phyloP scores from a whole-genome alignment of 2,329 filamentous ascomycete species.

The Dactylonectria macrodidyma region DNA sequence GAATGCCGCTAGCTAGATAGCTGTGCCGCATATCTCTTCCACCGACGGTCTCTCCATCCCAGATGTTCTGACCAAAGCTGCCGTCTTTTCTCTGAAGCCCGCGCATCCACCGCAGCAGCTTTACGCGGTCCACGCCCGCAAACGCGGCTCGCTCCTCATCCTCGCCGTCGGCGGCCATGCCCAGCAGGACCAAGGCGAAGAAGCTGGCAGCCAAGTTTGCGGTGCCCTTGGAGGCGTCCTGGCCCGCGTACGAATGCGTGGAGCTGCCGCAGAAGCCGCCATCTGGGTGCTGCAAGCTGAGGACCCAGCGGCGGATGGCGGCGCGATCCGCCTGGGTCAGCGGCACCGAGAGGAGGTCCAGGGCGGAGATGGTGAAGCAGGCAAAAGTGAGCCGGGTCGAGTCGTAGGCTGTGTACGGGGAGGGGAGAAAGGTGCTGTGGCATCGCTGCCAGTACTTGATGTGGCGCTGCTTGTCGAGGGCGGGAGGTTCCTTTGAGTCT shows the following conservation, averaged over 20 bases:
- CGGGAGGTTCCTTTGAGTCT: slow-evolving; percentile 37
- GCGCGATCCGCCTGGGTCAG: slow-evolving; percentile 61
- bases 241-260: slow-evolving; percentile 64
- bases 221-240: slow-evolving; percentile 62
- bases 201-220: slow-evolving; percentile 90
- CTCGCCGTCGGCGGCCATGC: slow-evolving; percentile 62
- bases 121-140: slow-evolving; percentile 74
- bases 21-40: slow-evolving; percentile 90
- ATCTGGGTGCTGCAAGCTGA: slow-evolving; percentile 85
- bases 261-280: slow-evolving; percentile 94
- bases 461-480: slow-evolving; percentile 76
- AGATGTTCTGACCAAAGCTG: slow-evolving; percentile 89
- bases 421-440: slow-evolving; percentile 84
- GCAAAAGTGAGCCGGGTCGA: slow-evolving; percentile 91
- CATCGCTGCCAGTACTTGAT: slow-evolving; percentile 95
- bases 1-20: slow-evolving; percentile 84
- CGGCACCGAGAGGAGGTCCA: slow-evolving; percentile 83
- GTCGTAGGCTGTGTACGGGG: slow-evolving; percentile 89
- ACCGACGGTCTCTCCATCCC: slow-evolving; percentile 74
- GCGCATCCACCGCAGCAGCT: slow-evolving; percentile 81
- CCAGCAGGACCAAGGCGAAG: slow-evolving; percentile 85
- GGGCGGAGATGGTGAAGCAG: slow-evolving; percentile 89
- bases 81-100: slow-evolving; percentile 86
- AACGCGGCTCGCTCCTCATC: slow-evolving; percentile 63
- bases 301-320: slow-evolving; percentile 80